These are phyloP conservation scores for Cynara cardunculus DNA, from an alignment of 129 eudicot species.

Conservation along the genomic window DNA sequence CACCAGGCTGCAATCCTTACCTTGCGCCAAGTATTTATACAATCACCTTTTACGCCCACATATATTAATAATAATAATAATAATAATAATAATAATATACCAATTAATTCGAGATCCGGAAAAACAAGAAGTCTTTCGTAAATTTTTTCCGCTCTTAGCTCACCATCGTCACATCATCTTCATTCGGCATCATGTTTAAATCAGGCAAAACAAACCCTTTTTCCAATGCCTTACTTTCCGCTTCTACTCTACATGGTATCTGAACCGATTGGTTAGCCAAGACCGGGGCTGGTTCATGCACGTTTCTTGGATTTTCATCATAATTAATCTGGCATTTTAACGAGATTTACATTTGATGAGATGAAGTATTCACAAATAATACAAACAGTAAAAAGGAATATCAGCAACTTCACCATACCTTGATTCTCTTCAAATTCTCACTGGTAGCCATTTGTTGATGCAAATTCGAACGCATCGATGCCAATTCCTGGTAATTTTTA, in stretches of 20 bases:
- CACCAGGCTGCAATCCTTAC: not conserved
- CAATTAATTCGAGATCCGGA: constrained; percentile 17
- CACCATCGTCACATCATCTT: constrained; percentile 35
- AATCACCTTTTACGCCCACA: not conserved
- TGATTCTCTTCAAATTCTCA: constrained; percentile 44
- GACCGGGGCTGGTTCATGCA: constrained; percentile 1
- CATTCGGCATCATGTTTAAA: constrained; percentile 48
- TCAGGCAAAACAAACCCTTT: constrained; percentile 56
- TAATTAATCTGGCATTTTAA: constrained; percentile 36
- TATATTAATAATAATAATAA: not conserved
- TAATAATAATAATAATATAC: constrained; percentile 5
- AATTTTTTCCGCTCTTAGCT: constrained; percentile 9
- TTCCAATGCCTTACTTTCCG: constrained; percentile 3
- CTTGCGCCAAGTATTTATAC: not conserved
- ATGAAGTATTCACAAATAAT: not conserved
- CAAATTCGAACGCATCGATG: constrained; percentile 25
- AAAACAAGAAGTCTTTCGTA: constrained; percentile 11
- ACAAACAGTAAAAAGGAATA: not conserved
- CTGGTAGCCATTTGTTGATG: constrained; percentile 30
- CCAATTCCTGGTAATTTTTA: constrained; percentile 38
- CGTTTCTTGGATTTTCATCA: constrained; percentile 5
- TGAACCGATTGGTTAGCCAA: not conserved
- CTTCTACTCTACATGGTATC: constrained; percentile 14
- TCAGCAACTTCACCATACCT: constrained; percentile 25
- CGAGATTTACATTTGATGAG: not conserved